Percentiles rank a stretch among this genome's conserved stretches.
phyloP scores from a whole-genome alignment of 352 stramenopile species.

The Globisporangium cystogenes region DNA sequence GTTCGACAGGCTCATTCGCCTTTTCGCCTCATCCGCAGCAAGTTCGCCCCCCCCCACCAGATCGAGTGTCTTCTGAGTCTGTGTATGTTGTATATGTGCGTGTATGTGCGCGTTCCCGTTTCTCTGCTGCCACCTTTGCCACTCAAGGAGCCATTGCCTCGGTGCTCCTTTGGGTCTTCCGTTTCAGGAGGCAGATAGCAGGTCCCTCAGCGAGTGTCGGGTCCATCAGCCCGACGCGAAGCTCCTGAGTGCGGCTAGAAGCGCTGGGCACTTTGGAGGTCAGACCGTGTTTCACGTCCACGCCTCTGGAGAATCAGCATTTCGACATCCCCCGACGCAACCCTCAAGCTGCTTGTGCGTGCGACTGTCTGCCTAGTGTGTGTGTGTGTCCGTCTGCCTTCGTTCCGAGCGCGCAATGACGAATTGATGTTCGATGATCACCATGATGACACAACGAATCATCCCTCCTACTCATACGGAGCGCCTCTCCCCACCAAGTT shows the following conservation, averaged over 20 bases:
- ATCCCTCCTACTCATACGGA: conserved; percentile 75
- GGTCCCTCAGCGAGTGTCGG: conserved; percentile 64
- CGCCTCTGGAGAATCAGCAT: conserved; percentile 75
- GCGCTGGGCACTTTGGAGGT: conserved; percentile 71
- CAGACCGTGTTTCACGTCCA: conserved; percentile 51
- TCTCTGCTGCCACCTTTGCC: conserved; percentile 43
- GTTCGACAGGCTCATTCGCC: conserved; percentile 3
- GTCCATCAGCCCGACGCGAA: conserved; percentile 76
- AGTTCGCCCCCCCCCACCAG: neutral
- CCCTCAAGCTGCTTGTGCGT: conserved; percentile 1
- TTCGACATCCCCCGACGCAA: conserved; percentile 39
- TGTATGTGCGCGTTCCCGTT: conserved; percentile 9
- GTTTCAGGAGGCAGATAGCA: conserved; percentile 60
- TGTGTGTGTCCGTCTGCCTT: conserved; percentile 5
- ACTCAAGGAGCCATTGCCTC: conserved; percentile 47
- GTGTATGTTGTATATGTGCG: neutral
- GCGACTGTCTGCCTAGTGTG: conserved; percentile 3
- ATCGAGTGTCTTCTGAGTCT: neutral
- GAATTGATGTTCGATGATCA: conserved; percentile 25
- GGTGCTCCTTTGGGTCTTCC: conserved; percentile 61
- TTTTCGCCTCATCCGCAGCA: too few relatives aligned
- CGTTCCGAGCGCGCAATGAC: conserved; percentile 32
- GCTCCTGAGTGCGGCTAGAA: conserved; percentile 59
- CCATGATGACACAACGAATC: conserved; percentile 33
- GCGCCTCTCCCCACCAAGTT: conserved; percentile 15